These are phyloP conservation scores for Phytophthora boehmeriae DNA, from an alignment of 352 stramenopile species.

Conservation along the genomic window DNA sequence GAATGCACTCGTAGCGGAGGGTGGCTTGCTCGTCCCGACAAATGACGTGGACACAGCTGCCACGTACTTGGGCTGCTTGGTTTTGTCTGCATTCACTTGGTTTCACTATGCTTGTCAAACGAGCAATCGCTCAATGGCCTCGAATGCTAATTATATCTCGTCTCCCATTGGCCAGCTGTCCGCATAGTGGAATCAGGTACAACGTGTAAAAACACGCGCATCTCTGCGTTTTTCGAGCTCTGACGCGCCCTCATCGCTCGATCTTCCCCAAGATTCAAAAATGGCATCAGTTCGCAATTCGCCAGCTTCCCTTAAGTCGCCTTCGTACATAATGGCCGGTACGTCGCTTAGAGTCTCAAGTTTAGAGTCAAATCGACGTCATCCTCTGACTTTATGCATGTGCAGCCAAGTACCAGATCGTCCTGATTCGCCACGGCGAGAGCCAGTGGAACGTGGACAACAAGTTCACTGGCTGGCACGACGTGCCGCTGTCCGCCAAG, in stretches of 20 bases:
- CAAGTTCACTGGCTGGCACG: conserved; percentile 99
- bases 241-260: not conserved
- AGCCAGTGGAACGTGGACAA: conserved; percentile 98
- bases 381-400: no score
- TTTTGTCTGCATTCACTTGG: not conserved
- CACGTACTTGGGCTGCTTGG: not conserved
- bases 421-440: conserved; percentile 95
- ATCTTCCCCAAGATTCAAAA: conserved; percentile 5
- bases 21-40: no score
- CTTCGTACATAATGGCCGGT: no score
- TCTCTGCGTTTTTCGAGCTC: not conserved
- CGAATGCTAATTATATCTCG: not conserved
- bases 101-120: not conserved
- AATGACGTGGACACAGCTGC: not conserved
- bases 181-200: no score
- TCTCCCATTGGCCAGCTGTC: not conserved
- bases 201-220: not conserved
- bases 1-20: no score
- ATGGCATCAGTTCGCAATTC: conserved; percentile 45
- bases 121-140: not conserved
- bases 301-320: conserved; percentile 12
- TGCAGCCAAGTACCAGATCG: conserved; percentile 83
- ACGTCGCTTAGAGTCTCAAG: no score
- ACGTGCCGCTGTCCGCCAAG: conserved; percentile 92
- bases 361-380: no score